phyloP scores from a whole-genome alignment of 2,329 filamentous ascomycete species.

The Drechslera avenae region DNA sequence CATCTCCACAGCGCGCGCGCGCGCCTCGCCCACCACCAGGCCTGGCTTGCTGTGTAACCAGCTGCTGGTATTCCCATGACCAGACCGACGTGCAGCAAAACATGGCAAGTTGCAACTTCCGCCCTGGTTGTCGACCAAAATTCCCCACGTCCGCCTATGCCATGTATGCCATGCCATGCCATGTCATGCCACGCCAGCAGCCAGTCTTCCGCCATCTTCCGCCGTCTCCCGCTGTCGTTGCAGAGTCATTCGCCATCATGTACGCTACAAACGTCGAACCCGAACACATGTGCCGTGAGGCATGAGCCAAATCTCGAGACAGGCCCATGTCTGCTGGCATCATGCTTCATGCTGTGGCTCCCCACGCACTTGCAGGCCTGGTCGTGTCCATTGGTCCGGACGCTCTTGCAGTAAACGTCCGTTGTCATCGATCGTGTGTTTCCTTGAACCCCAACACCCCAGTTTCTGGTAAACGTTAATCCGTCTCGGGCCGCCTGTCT shows the following conservation, averaged over 20 bases:
- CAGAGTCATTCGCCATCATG: not conserved
- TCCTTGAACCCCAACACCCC: conserved; percentile 8
- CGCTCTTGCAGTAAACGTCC: not conserved
- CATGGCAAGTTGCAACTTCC: too few relatives aligned
- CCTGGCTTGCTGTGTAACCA: not conserved
- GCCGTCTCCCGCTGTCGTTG: too few relatives aligned
- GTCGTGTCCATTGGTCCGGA: conserved; percentile 1
- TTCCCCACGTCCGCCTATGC: too few relatives aligned
- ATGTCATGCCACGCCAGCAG: too few relatives aligned
- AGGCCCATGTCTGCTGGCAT: not conserved
- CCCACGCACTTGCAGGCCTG: conserved; percentile 6
- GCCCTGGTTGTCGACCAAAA: too few relatives aligned
- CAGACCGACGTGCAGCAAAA: too few relatives aligned
- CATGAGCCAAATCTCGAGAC: conserved; percentile 6
- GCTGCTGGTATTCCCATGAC: too few relatives aligned
- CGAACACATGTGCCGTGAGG: not conserved
- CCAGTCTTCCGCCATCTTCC: too few relatives aligned
- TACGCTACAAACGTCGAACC: not conserved
- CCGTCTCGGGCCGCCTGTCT: conserved; percentile 8
- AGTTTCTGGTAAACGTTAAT: conserved; percentile 15
- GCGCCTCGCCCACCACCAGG: not conserved
- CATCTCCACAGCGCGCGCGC: conserved; percentile 6
- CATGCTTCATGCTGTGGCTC: conserved; percentile 6
- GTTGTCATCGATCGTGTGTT: conserved; percentile 1
- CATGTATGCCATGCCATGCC: too few relatives aligned